Evolutionary conservation across 2,329 filamentous ascomycete genomes (phyloP).

Genomic region (Chlorencoelia australis): DNA sequence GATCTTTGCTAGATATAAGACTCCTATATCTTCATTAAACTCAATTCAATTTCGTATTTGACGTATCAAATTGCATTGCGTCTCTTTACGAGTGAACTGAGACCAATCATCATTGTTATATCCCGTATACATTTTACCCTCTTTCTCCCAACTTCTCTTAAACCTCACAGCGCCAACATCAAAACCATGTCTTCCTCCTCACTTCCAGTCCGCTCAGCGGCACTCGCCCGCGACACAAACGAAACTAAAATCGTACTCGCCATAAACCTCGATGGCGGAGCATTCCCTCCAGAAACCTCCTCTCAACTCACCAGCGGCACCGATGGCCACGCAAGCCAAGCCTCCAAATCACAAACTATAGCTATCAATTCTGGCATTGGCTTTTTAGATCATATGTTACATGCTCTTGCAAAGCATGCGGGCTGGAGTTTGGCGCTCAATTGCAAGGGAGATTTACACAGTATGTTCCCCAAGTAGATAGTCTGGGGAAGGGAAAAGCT

Average conservation of each 20-base stretch:
- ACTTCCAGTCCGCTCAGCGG: conserved; percentile 60
- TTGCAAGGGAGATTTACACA: conserved; percentile 85
- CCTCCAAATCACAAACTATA: conserved; percentile 76
- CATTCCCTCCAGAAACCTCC: conserved; percentile 56
- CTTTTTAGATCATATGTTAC: conserved; percentile 97
- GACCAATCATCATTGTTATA: too few species aligned
- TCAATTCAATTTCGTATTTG: too few species aligned
- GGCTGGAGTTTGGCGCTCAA: conserved; percentile 83
- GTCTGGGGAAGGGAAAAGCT: conserved; percentile 2
- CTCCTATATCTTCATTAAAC: too few species aligned
- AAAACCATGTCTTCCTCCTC: too few species aligned
- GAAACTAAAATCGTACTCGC: conserved; percentile 95
- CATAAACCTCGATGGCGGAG: conserved; percentile 86
- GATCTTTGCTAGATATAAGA: too few species aligned
- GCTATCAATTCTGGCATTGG: conserved; percentile 88
- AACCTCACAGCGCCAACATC: too few species aligned
- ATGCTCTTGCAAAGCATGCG: conserved; percentile 89
- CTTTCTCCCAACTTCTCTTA: too few species aligned
- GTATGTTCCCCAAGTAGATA: conserved; percentile 38
- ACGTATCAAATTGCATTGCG: too few species aligned
- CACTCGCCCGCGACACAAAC: conserved; percentile 83
- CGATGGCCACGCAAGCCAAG: conserved; percentile 71
- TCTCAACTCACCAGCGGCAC: conserved; percentile 39
- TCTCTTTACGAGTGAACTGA: too few species aligned
- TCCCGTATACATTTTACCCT: too few species aligned